Evolutionary conservation across 2,329 filamentous ascomycete species (phyloP).

Genomic region (Tolypocladium capitatum): DNA sequence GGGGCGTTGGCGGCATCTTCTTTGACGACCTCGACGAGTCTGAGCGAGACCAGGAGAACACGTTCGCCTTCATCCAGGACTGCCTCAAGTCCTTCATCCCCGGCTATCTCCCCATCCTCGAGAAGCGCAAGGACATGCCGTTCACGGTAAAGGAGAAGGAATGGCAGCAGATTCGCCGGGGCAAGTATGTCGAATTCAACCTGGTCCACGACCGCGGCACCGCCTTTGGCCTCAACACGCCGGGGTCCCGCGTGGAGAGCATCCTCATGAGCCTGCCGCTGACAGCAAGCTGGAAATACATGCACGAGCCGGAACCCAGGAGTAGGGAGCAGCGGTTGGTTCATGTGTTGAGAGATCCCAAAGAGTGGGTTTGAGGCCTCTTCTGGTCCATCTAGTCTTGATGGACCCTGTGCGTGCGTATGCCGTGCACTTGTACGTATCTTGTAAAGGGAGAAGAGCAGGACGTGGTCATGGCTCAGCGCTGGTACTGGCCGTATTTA

Average conservation of each 20-base stretch:
- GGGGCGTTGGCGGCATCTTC: conserved; percentile 92
- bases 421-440: not conserved
- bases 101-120: conserved; percentile 78
- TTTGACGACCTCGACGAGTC: conserved; percentile 91
- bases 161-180: conserved; percentile 90
- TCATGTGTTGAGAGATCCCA: conserved; percentile 52
- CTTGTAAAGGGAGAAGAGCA: not conserved
- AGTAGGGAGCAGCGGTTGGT: conserved; percentile 69
- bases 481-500: not conserved
- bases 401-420: not conserved
- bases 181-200: conserved; percentile 98
- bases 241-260: conserved; percentile 83
- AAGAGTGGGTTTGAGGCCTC: conserved; percentile 46
- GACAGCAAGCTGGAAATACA: conserved; percentile 90
- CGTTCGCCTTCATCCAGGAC: conserved; percentile 81
- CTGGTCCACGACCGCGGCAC: conserved; percentile 93
- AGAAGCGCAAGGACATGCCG: conserved; percentile 81
- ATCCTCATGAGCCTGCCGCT: conserved; percentile 94
- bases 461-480: not conserved
- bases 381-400: not conserved
- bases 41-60: conserved; percentile 75
- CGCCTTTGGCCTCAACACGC: conserved; percentile 85
- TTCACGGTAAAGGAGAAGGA: conserved; percentile 77
- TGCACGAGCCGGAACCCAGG: conserved; percentile 70
- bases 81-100: conserved; percentile 80